phyloP scores from a whole-genome alignment of 2,329 filamentous ascomycete genomes.

The Cladosporium velox region DNA sequence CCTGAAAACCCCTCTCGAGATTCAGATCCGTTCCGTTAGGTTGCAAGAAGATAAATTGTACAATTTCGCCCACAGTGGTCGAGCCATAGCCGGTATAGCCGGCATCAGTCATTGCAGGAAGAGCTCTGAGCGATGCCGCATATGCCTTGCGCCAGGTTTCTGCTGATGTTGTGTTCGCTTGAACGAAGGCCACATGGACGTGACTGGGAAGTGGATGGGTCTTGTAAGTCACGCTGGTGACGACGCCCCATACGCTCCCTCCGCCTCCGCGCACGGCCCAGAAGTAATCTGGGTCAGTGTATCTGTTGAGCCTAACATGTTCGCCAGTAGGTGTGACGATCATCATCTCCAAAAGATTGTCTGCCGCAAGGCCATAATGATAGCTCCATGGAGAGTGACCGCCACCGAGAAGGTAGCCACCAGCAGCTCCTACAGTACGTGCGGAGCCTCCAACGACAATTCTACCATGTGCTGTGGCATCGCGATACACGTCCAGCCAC shows the following conservation, averaged over 20 bases:
- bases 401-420: constrained; percentile 31
- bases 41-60: constrained; percentile 12
- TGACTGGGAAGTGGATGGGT: background rate
- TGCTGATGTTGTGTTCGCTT: background rate
- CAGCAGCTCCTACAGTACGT: constrained; percentile 30
- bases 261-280: constrained; percentile 14
- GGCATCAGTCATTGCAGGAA: background rate
- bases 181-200: background rate
- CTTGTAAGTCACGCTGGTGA: constrained; percentile 2
- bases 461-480: constrained; percentile 26
- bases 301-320: constrained; percentile 22
- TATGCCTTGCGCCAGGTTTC: background rate
- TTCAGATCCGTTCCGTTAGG: background rate
- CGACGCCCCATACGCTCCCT: constrained; percentile 11
- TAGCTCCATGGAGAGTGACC: constrained; percentile 29
- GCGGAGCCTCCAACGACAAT: constrained; percentile 29
- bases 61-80: background rate
- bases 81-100: constrained; percentile 7
- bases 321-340: constrained; percentile 30
- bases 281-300: constrained; percentile 3
- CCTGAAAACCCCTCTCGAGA: background rate
- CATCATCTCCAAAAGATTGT: constrained; percentile 30
- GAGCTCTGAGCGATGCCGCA: background rate
- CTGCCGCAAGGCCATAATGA: constrained; percentile 32
- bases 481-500: constrained; percentile 26